Evolutionary conservation across 352 stramenopile genomes (phyloP).

Genomic region (Phytophthora vignae): DNA sequence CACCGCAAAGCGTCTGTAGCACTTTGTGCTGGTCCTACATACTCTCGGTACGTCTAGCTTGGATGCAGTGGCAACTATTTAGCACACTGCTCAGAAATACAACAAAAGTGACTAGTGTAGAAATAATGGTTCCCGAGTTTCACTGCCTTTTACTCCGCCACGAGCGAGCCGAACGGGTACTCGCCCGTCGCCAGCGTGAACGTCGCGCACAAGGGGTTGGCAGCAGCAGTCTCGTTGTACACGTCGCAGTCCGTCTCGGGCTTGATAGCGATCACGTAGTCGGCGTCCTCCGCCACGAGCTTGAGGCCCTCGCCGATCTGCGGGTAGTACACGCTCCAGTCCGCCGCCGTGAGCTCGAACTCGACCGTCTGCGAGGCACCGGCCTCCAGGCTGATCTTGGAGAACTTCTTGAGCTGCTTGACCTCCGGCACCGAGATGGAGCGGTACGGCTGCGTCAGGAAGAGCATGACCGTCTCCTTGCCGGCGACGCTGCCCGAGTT

Average conservation of each 20-base stretch:
- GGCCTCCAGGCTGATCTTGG: conserved; percentile 41
- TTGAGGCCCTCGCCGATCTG: not conserved
- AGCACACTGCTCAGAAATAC: too few relatives aligned
- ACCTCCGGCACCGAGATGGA: conserved; percentile 69
- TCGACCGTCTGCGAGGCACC: not conserved
- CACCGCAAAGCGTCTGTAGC: too few relatives aligned
- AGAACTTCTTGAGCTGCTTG: conserved; percentile 84
- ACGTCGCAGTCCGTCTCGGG: conserved; percentile 3
- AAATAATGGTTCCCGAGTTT: too few relatives aligned
- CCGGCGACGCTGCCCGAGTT: conserved; percentile 64
- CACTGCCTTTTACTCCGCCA: not conserved
- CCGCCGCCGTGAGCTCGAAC: not conserved
- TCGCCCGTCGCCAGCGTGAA: conserved; percentile 1
- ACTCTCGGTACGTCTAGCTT: too few relatives aligned
- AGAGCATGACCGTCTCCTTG: conserved; percentile 80
- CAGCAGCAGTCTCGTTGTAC: not conserved
- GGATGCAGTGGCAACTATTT: too few relatives aligned
- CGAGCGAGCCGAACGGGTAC: not conserved
- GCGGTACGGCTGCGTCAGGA: conserved; percentile 72
- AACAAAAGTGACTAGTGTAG: too few relatives aligned
- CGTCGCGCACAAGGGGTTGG: not conserved
- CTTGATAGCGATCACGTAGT: conserved; percentile 1
- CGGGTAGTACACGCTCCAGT: conserved; percentile 1
- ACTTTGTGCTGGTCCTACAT: too few relatives aligned
- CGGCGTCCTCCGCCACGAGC: not conserved